Conservation (phyloP, 2,329 filamentous ascomycete species). For the Penicillium digitatum region DNA sequence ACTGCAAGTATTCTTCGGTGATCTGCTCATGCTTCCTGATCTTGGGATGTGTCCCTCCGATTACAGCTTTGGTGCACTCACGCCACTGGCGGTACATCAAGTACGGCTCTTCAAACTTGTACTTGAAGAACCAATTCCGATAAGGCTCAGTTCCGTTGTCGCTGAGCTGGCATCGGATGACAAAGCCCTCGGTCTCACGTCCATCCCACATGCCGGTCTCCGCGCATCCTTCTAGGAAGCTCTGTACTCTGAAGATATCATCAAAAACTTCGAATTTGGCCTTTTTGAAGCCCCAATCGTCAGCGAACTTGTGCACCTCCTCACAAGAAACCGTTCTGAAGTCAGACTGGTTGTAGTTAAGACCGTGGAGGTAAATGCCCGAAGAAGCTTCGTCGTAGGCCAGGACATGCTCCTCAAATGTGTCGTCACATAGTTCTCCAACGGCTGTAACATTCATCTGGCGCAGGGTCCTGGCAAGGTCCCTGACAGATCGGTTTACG, state of each 20-base stretch:
- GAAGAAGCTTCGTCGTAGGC: slow-evolving; percentile 78
- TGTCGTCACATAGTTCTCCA: slow-evolving; percentile 92
- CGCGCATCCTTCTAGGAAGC: slow-evolving; percentile 77
- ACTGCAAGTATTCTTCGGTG: slow-evolving; percentile 84
- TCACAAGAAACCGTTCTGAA: slow-evolving; percentile 82
- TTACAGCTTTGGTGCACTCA: slow-evolving; percentile 89
- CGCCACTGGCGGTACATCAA: slow-evolving; percentile 99
- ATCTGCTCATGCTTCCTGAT: slow-evolving; percentile 85
- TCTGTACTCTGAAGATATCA: slow-evolving; percentile 67
- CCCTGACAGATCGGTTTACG: slow-evolving; percentile 71
- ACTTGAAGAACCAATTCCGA: slow-evolving; percentile 99
- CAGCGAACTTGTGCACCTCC: slow-evolving; percentile 84
- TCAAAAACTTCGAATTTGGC: slow-evolving; percentile 75
- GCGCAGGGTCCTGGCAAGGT: slow-evolving; percentile 72
- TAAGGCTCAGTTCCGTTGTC: slow-evolving; percentile 53
- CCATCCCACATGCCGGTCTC: slow-evolving; percentile 87
- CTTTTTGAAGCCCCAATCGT: slow-evolving; percentile 90
- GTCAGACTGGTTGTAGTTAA: slow-evolving; percentile 90
- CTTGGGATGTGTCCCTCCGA: slow-evolving; percentile 67
- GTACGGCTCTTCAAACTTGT: slow-evolving; percentile 98
- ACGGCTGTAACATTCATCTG: slow-evolving; percentile 87
- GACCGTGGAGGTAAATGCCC: slow-evolving; percentile 89
- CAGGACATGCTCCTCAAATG: slow-evolving; percentile 94
- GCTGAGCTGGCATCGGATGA: slow-evolving; percentile 77
- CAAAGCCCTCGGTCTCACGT: slow-evolving; percentile 93